Evolutionary conservation across 164 flowering plant species (phyloP), one percentile per base, ranked within the genome.

Genomic region (Berberis vulgaris): DNA sequence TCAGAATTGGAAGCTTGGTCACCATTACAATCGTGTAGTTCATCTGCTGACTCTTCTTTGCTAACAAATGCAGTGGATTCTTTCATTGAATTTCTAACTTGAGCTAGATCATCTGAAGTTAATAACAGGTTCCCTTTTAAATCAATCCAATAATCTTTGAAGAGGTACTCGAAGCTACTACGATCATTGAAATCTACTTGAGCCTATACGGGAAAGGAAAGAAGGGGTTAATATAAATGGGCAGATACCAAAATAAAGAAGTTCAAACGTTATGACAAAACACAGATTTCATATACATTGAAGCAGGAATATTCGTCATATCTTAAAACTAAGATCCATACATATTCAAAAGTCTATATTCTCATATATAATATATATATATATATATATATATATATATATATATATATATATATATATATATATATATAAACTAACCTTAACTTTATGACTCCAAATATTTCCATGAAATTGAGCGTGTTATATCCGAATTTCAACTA

Each of bases 71-170:
- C 66, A 57, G 77, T 84, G 71, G 80, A 73, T 65, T 80, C 86
- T 70, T 82, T 88, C 76, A 78, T 77, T 13, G 85, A 84, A 64
- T 78, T 80, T 71, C 77, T 86, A 40, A 95, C 97, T 68, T 72
- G 79, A 64, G 73, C 58, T 57, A 91, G 72, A 66, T 91, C 98
- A 54, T 75, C 85, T 41, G 47, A 56, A 38, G 89, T 84, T 39
- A 91, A 52, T 50, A 83, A 77, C 38, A 86, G 69, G 64, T 72
- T 82, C 26, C 57, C 71, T 69, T 89, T 95, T 61, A 91, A 56
- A 70, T 86, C 86, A 43, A 69, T 66, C 85, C 89, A 95, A 76
- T 95, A 91, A 69, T 89, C 96, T 86, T 86, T 91, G 82, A 95
- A 91, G 52, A 89, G 84, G 72, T 75, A 91, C 72, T 89, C 97